These are phyloP conservation scores for Aspergillus cristatus DNA, from an alignment of 495 filamentous ascomycete species.

Conservation along the genomic window DNA sequence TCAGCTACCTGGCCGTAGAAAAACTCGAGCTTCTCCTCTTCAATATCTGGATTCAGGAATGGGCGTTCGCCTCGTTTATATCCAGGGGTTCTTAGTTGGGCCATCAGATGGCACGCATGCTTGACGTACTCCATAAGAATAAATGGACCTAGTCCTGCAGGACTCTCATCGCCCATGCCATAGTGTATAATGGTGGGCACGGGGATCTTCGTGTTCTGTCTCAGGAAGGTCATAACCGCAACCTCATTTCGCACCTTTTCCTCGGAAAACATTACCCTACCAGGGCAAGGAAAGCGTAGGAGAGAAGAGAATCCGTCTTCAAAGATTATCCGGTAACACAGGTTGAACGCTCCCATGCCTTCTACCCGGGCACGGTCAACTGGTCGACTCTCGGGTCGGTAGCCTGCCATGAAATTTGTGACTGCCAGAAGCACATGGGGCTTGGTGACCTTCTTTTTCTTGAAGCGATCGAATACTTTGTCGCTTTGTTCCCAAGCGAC, in stretches of 20 bases:
- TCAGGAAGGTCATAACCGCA: slow-evolving; percentile 26
- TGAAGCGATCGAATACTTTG: too few species aligned
- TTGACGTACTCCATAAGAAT: slow-evolving; percentile 37
- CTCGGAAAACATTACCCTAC: slow-evolving; percentile 13
- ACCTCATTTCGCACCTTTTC: slow-evolving; percentile 28
- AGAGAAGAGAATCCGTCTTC: too few species aligned
- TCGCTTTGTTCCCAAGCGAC: too few species aligned
- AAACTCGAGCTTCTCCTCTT: slow-evolving; percentile 14
- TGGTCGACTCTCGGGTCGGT: too few species aligned
- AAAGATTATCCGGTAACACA: too few species aligned
- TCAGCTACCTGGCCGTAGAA: slow-evolving; percentile 24
- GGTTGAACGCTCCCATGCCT: too few species aligned
- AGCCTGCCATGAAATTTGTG: too few species aligned
- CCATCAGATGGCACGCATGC: slow-evolving; percentile 17
- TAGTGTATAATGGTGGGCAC: slow-evolving; percentile 26
- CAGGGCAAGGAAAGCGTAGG: slow-evolving; percentile 5
- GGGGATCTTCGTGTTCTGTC: slow-evolving; percentile 28
- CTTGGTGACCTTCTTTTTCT: too few species aligned
- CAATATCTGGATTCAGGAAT: slow-evolving; percentile 19
- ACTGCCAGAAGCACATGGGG: too few species aligned
- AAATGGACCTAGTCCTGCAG: slow-evolving; percentile 28
- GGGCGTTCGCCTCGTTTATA: slow-evolving; percentile 5
- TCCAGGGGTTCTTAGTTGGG: slow-evolving; percentile 18
- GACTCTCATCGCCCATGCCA: slow-evolving; percentile 18
- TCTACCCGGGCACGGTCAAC: too few species aligned